Evolutionary conservation across 2,329 filamentous ascomycete species (phyloP), one percentile per base, ranked within the genome.

Genomic region (Trichoderma sp.): DNA sequence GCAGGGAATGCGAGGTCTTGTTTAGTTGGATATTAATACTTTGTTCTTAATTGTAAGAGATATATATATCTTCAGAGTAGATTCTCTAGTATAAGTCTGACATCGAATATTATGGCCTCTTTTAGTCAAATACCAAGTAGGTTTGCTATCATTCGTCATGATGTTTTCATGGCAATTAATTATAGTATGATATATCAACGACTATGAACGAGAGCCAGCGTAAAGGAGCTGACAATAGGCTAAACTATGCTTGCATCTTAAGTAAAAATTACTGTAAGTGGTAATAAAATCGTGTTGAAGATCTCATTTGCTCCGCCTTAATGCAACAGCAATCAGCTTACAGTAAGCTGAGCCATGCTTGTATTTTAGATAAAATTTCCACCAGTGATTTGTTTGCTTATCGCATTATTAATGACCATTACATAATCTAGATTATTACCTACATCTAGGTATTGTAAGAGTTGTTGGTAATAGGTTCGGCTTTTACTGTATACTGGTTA

Each of bases 351-450:
- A 63, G 12, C 53, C 21, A 43, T 43, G 11, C 28, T n/a, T 62
- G 2, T 39, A 28, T 43, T 9, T 0, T 43, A 15, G 26, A n/a
- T 21, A 51, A 51, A 51, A 51, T 21, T 51, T 21, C 43, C 43
- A 51, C 43, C 43, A 51, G 43, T 39, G 26, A 36, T 63, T 63
- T 63, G 61, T 47, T 43, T 63, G 34, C 39, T 63, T 63, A 36
- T 47, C 56, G 53, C 56, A 32, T 66, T 66, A 66, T 56, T 51
- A 66, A 66, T n/a, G n/a, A 32, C 51, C 24, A 58, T 21, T 56
- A 57, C 9, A 18, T 57, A 67, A 57, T n/a, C 43, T 43, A 67
- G 51, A 26, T 58, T 21, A 58, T 24, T n/a, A 39, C 24, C 15
- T 30, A 34, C 64, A 57, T 58, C 28, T 58, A 21, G 64, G 64